Percentiles rank a stretch among this genome's conserved stretches.
These are phyloP conservation scores for Phytophthora idaei DNA, from an alignment of 352 stramenopile species.

Conservation along the genomic window DNA sequence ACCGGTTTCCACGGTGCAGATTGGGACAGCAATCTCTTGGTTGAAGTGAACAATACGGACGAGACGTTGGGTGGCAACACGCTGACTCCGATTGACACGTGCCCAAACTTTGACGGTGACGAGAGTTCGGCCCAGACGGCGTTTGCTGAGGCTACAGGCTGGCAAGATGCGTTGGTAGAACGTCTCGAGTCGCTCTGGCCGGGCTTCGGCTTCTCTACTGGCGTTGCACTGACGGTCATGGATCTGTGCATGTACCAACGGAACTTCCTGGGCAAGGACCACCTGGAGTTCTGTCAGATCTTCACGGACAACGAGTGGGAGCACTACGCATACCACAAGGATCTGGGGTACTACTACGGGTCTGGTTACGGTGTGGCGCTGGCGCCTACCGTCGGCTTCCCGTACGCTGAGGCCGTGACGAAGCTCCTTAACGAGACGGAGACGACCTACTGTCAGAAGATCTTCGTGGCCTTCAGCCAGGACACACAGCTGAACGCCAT, in stretches of 20 bases:
- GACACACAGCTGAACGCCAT: constrained; percentile 62
- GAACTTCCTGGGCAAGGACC: constrained; percentile 48
- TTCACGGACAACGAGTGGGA: constrained; percentile 66
- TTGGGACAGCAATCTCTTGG: constrained; percentile 33
- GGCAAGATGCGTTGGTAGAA: constrained; percentile 29
- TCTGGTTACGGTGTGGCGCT: constrained; percentile 53
- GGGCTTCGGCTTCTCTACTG: constrained; percentile 39
- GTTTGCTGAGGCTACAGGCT: constrained; percentile 35
- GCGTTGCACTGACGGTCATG: constrained; percentile 51
- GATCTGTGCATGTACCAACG: constrained; percentile 67
- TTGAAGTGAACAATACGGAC: constrained; percentile 49
- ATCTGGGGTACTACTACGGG: constrained; percentile 63
- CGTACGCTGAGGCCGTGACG: constrained; percentile 48
- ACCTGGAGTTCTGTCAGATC: constrained; percentile 49
- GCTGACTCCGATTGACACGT: constrained; percentile 59
- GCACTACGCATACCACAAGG: constrained; percentile 58
- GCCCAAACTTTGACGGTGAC: constrained; percentile 41
- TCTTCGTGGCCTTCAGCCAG: constrained; percentile 59
- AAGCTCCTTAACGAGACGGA: constrained; percentile 46
- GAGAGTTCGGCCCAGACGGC: constrained; percentile 36
- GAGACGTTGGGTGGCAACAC: constrained; percentile 50
- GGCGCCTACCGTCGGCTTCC: constrained; percentile 47
- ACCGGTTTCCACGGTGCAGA: constrained; percentile 47
- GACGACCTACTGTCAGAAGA: constrained; percentile 56
- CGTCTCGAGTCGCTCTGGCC: constrained; percentile 50